Conservation (phyloP, 1,139 yeast genomes). For the Zhuliangozyma parablackwelliae region DNA sequence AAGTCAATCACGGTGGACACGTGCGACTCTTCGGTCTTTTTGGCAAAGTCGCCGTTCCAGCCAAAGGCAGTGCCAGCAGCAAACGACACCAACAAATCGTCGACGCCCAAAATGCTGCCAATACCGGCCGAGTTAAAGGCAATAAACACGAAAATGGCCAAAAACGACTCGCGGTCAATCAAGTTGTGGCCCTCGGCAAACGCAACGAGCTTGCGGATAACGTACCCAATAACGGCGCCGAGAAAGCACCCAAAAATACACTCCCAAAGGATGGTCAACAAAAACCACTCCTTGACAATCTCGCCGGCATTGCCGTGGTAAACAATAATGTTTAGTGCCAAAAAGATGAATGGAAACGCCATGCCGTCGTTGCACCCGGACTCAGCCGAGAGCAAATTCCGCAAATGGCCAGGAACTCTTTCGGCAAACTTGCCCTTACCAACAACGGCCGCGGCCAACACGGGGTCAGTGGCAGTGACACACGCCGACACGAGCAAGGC, state of each 20-base stretch:
- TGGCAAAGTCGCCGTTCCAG: constrained; percentile 94
- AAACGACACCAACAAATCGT: constrained; percentile 87
- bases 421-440: constrained; percentile 97
- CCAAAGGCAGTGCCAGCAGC: constrained; percentile 96
- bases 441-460: constrained; percentile 95
- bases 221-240: constrained; percentile 75
- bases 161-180: constrained; percentile 89
- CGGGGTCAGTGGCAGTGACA: constrained; percentile 97
- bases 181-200: constrained; percentile 71
- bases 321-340: constrained; percentile 65
- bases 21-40: constrained; percentile 84
- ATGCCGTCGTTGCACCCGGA: constrained; percentile 98
- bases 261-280: constrained; percentile 78
- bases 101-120: constrained; percentile 88
- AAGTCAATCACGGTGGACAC: constrained; percentile 91
- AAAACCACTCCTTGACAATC: constrained; percentile 81
- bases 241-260: constrained; percentile 79
- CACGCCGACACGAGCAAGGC: constrained; percentile 85
- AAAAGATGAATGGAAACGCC: constrained; percentile 92
- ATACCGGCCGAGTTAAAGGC: constrained; percentile 90
- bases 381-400: constrained; percentile 87
- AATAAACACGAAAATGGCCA: constrained; percentile 82
- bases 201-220: constrained; percentile 67
- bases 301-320: constrained; percentile 63
- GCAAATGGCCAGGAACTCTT: constrained; percentile 92